Conservation (phyloP, 768 basidiomycete genomes). For the Calocera cornea region DNA sequence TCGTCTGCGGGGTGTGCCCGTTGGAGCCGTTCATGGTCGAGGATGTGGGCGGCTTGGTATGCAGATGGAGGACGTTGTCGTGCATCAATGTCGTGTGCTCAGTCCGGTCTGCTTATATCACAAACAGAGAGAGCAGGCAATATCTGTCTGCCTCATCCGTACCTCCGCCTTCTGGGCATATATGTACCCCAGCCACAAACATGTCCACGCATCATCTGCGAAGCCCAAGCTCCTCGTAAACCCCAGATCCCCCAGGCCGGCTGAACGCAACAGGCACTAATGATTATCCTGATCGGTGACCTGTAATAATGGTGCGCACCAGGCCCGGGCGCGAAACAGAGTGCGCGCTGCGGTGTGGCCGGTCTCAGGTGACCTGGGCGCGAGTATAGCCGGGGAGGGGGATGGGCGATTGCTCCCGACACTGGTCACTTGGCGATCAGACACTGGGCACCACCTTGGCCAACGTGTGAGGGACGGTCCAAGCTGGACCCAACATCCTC, state of each 20-base stretch:
- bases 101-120: not conserved
- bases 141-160: not conserved
- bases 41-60: not conserved
- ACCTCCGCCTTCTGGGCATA: not conserved
- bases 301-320: too few relatives aligned
- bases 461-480: too few relatives aligned
- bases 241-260: too few relatives aligned
- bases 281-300: not conserved
- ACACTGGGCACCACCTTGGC: too few relatives aligned
- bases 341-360: too few relatives aligned
- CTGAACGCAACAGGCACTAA: not conserved
- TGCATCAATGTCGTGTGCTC: not conserved
- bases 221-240: too few relatives aligned
- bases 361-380: not conserved
- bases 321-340: too few relatives aligned
- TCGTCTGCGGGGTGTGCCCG: not conserved
- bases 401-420: too few relatives aligned
- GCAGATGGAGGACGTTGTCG: conserved; percentile 3
- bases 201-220: not conserved
- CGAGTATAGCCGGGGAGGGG: not conserved
- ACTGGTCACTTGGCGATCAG: too few relatives aligned
- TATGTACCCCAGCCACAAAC: conserved; percentile 1
- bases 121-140: not conserved
- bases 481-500: too few relatives aligned
- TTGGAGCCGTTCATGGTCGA: not conserved